Percentiles rank a stretch among this genome's conserved stretches.
Conservation (phyloP, 1,284 basidiomycete species). For the Sporisorium scitamineum region DNA sequence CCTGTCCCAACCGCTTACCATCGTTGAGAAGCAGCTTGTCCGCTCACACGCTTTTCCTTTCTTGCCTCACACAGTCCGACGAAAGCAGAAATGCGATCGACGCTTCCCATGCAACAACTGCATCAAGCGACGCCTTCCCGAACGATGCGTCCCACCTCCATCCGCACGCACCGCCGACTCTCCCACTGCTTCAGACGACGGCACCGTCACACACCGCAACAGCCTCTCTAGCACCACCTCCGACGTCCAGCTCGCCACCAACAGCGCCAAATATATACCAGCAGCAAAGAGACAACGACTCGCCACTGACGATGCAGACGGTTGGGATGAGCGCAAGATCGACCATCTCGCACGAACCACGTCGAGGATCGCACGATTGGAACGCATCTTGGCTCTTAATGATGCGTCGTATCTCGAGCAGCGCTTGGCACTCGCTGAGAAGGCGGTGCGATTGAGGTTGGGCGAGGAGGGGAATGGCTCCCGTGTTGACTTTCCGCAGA, state of each 20-base stretch:
- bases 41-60: no score
- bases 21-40: no score
- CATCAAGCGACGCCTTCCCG: slow-evolving; percentile 50
- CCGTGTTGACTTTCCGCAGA: slow-evolving; percentile 2
- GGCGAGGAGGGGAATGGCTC: slow-evolving; percentile 23
- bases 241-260: slow-evolving; percentile 17
- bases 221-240: slow-evolving; percentile 34
- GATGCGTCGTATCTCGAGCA: slow-evolving; percentile 46
- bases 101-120: slow-evolving; percentile 57
- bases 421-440: slow-evolving; percentile 43
- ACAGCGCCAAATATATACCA: not conserved
- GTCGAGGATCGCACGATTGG: slow-evolving; percentile 37
- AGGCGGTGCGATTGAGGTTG: slow-evolving; percentile 29
- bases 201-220: slow-evolving; percentile 17
- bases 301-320: slow-evolving; percentile 18
- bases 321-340: slow-evolving; percentile 47
- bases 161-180: slow-evolving; percentile 30
- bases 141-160: slow-evolving; percentile 48
- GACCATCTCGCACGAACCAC: slow-evolving; percentile 46
- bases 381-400: slow-evolving; percentile 42
- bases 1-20: no score
- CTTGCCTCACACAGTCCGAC: slow-evolving; percentile 29
- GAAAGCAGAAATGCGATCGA: slow-evolving; percentile 57
- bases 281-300: slow-evolving; percentile 21
- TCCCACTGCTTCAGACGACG: slow-evolving; percentile 30